A percentile compares a stretch with the other conserved stretches of the same genome.
These are phyloP conservation scores for Scutellaria minor DNA, from an alignment of 257 asterid species.

Conservation along the genomic window DNA sequence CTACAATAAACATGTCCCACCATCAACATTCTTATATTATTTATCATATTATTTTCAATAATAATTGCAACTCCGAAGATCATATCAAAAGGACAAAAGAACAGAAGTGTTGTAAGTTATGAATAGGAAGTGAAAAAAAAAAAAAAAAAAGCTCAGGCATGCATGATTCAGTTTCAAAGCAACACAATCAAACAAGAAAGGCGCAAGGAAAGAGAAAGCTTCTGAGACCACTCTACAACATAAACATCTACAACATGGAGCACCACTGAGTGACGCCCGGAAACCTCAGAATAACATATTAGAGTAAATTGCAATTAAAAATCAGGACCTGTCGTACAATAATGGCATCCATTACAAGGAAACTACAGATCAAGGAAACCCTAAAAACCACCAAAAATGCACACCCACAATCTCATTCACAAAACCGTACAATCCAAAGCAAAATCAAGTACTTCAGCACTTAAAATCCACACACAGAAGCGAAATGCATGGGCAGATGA, in stretches of 20 bases:
- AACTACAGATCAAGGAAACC: slow-evolving; percentile 26
- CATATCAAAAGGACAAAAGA: not conserved
- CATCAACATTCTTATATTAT: not conserved
- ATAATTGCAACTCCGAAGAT: not conserved
- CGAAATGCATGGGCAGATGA: slow-evolving; percentile 17
- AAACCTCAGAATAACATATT: not conserved
- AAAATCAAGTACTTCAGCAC: slow-evolving; percentile 22
- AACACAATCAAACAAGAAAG: not conserved
- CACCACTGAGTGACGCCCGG: not conserved
- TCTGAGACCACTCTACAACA: not conserved
- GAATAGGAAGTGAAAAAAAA: not conserved
- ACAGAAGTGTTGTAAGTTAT: not conserved
- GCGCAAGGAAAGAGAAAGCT: not conserved
- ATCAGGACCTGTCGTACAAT: not conserved
- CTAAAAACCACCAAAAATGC: slow-evolving; percentile 24
- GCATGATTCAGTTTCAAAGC: not conserved
- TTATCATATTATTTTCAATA: not conserved
- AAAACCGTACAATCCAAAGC: slow-evolving; percentile 11
- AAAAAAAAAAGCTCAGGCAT: not conserved
- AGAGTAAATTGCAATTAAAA: not conserved
- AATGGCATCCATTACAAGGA: not conserved
- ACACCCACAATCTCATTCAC: slow-evolving; percentile 4
- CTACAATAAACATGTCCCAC: not conserved
- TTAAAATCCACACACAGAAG: not conserved
- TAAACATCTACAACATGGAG: not conserved